Evolutionary conservation across 1,284 basidiomycete species (phyloP), one percentile per base, ranked within the genome.

Genomic region (Neonothopanus nambi): DNA sequence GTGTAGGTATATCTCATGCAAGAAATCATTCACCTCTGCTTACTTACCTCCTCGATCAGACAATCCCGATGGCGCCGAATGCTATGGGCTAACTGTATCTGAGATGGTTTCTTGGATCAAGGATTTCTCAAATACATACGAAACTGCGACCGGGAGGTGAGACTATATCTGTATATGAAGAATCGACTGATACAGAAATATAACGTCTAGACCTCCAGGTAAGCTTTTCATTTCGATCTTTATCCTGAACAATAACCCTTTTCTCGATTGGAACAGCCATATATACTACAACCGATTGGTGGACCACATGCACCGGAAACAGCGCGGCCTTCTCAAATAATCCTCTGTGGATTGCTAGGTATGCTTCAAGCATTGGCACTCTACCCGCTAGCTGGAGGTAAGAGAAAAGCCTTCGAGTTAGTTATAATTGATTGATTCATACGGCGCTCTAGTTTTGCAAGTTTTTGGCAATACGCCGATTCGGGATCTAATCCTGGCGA

Each of bases 221-320:
- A 44, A 51, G 60, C 35, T 24, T 6, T 37, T 20, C 15, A 5
- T 39, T 4, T 30, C 9, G 18, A n/a, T 8, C 11, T 8, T 33
- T n/a, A 18, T 52, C 5, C 3, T 23, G n/a, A n/a, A n/a, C n/a
- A n/a, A n/a, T n/a, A n/a, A n/a, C n/a, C n/a, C n/a, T 48, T 24
- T 45, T 52, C 24, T 13, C 36, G 52, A 35, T 9, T 30, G 6
- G 28, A 21, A 37, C 20, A 72, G 80, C 81, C 42, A 84, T 88
- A 51, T 88, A 87, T 62, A 81, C 79, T 24, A 83, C 77, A 1
- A 81, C 82, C 1, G 74, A 79, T 60, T 88, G 84, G 86, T 89
- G 85, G 85, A 80, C 61, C 30, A 75, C 75, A 17, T 89, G 86
- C 67, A 86, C 85, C 2, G 79, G 81, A 7, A 79, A 82, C 65